These are phyloP conservation scores for Cyclocybe cylindracea DNA, from an alignment of 768 basidiomycete genomes.

Conservation along the genomic window DNA sequence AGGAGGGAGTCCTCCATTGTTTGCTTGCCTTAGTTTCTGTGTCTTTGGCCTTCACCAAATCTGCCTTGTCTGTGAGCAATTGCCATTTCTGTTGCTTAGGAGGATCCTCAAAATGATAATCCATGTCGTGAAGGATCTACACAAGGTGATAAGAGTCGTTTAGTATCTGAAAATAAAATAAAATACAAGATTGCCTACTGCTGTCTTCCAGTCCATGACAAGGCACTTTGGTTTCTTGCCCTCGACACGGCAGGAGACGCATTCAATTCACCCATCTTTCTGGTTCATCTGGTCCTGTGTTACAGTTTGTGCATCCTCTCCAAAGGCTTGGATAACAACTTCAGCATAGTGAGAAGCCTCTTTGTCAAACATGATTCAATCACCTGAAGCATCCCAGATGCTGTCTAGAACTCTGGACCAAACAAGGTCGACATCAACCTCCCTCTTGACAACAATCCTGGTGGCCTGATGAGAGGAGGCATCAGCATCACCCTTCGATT, in stretches of 20 bases:
- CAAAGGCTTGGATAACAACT: constrained; percentile 23
- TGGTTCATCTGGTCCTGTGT: constrained; percentile 24
- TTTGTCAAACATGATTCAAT: constrained; percentile 26
- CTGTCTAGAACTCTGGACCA: not conserved
- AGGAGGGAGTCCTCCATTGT: not conserved
- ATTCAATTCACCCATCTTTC: constrained; percentile 28
- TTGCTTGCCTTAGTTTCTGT: constrained; percentile 6
- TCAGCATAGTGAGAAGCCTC: constrained; percentile 23
- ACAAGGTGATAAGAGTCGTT: not conserved
- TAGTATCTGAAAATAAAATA: not conserved
- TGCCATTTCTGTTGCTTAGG: constrained; percentile 11
- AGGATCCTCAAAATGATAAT: constrained; percentile 20
- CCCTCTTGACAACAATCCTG: constrained; percentile 1
- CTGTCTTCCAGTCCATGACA: constrained; percentile 33
- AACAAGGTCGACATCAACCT: constrained; percentile 5
- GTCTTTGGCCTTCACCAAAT: constrained; percentile 6
- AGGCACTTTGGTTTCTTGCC: constrained; percentile 14
- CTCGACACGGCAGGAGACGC: constrained; percentile 22
- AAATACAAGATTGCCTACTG: constrained; percentile 19
- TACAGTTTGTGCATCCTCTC: constrained; percentile 24
- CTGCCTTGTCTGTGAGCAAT: constrained; percentile 10
- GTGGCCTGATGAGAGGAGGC: not conserved
- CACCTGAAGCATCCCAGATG: constrained; percentile 23
- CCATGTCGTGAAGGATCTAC: constrained; percentile 29
- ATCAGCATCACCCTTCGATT: not conserved